Base-by-base conservation (phyloP, 331 rosid genomes). In the Malus hybrid region DNA sequence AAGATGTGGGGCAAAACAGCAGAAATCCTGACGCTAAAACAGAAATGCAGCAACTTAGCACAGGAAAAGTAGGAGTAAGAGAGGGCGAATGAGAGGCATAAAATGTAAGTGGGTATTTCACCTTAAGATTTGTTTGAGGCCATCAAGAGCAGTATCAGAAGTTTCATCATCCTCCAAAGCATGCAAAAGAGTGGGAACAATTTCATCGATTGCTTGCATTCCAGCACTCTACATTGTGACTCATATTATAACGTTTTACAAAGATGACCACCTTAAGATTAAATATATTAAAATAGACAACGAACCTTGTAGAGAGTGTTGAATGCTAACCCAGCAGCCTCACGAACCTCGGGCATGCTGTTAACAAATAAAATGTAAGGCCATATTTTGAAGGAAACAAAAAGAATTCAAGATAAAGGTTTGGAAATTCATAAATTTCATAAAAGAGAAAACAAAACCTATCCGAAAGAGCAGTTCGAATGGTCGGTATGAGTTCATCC, bases 71-170 rank as follows among this genome's bases (percentile, higher is more conserved):
- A 24, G 66, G 44, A 24, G 27, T n/a, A 65, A 48, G 19, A 60
- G 73, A 28, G 73, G n/a, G 33, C 18, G 9, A 67, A 14, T 3
- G 28, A 24, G 36, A 69, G 22, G 33, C 15, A 31, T n/a, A 32
- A 29, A 67, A 52, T 28, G 57, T 39, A 62, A 22, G 19, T 18
- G 55, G 78, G 73, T 6, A 73, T 57, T 57, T 67, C 80, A 94
- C 99, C 99, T 94, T 69, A 94, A 84, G 82, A 94, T 94, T 85
- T 94, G 99, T 82, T 94, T 94, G 69, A 94, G 99, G 75, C 97
- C 99, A 65, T 94, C 97, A 32, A 94, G 99, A 31, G 99, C 97
- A 77, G 93, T 94, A 63, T 92, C 97, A 71, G 97, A 94, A 74
- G 96, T 90, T 79, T 83, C 65, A 76, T 92, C 97, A 75, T 87